Evolutionary conservation across 179 eudicot genomes (phyloP).

Genomic region (Patellifolia procumbens): DNA sequence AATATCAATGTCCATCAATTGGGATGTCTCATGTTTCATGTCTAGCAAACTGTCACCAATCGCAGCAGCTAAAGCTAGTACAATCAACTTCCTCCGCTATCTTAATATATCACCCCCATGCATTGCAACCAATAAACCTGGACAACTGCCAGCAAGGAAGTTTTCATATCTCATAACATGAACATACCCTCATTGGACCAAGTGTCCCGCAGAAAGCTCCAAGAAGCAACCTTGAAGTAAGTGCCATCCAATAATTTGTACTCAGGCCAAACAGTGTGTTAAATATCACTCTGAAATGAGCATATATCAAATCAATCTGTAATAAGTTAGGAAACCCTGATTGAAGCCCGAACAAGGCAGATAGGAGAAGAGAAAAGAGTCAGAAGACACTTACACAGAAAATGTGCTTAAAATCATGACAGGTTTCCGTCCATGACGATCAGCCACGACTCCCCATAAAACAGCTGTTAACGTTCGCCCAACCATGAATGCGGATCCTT

Average conservation of each 20-base stretch:
- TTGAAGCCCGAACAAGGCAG: neutral
- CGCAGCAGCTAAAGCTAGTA: neutral
- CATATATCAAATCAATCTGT: neutral
- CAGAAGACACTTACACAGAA: slow-evolving; percentile 42
- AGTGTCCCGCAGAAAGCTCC: slow-evolving; percentile 61
- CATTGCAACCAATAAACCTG: neutral
- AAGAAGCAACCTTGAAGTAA: slow-evolving; percentile 63
- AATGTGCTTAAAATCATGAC: slow-evolving; percentile 54
- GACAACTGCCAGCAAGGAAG: neutral
- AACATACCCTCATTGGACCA: slow-evolving; percentile 48
- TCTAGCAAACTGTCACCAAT: neutral
- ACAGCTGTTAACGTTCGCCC: slow-evolving; percentile 64
- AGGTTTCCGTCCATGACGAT: slow-evolving; percentile 64
- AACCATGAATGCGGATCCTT: slow-evolving; percentile 64
- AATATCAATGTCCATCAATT: neutral
- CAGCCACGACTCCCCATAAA: slow-evolving; percentile 60
- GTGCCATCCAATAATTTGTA: slow-evolving; percentile 83
- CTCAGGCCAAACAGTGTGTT: slow-evolving; percentile 83
- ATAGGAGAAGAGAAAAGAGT: neutral
- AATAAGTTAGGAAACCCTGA: slow-evolving; percentile 3
- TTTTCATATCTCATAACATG: neutral
- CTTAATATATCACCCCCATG: neutral
- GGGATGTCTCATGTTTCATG: neutral
- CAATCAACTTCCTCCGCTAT: neutral
- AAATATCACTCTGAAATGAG: slow-evolving; percentile 59